These are phyloP conservation scores for Leishmania guyanensis DNA, from an alignment of 208 protist genomes.

Conservation along the genomic window DNA sequence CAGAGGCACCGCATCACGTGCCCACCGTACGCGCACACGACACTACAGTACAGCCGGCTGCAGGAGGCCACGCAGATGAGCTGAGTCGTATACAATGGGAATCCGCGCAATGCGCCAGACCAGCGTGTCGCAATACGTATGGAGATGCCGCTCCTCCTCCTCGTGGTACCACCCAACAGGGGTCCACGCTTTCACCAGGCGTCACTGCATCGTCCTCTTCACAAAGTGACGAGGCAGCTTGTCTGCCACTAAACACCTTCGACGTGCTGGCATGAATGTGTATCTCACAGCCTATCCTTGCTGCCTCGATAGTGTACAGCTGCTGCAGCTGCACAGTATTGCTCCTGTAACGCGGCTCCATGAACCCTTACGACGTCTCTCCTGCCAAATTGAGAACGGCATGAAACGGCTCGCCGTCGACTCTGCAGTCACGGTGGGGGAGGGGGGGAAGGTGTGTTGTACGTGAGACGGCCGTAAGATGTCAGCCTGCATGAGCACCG, in stretches of 20 bases:
- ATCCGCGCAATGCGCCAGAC: constrained; percentile 86
- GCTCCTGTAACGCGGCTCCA: constrained; percentile 66
- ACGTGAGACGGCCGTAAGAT: constrained; percentile 28
- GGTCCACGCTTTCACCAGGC: constrained; percentile 83
- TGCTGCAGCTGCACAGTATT: constrained; percentile 66
- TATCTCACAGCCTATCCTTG: constrained; percentile 39
- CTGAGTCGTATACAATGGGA: constrained; percentile 91
- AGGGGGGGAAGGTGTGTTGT: constrained; percentile 23
- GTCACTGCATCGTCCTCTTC: constrained; percentile 15
- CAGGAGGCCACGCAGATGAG: constrained; percentile 80
- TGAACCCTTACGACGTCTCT: constrained; percentile 87
- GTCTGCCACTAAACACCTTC: constrained; percentile 73
- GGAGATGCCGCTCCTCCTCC: constrained; percentile 72
- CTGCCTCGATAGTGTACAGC: constrained; percentile 60
- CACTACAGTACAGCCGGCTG: constrained; percentile 85
- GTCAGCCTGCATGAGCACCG: constrained; percentile 83
- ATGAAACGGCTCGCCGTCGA: constrained; percentile 22
- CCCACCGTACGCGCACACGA: constrained; percentile 83
- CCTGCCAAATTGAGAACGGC: constrained; percentile 89
- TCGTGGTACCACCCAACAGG: constrained; percentile 71
- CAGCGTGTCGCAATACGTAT: constrained; percentile 38
- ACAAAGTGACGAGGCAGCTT: constrained; percentile 31
- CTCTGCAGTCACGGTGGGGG: constrained; percentile 52
- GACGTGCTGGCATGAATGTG: constrained; percentile 93
- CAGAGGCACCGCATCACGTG: constrained; percentile 93